These are phyloP conservation scores for Aureoboletus auriporus DNA, from an alignment of 768 basidiomycete genomes.

Conservation along the genomic window DNA sequence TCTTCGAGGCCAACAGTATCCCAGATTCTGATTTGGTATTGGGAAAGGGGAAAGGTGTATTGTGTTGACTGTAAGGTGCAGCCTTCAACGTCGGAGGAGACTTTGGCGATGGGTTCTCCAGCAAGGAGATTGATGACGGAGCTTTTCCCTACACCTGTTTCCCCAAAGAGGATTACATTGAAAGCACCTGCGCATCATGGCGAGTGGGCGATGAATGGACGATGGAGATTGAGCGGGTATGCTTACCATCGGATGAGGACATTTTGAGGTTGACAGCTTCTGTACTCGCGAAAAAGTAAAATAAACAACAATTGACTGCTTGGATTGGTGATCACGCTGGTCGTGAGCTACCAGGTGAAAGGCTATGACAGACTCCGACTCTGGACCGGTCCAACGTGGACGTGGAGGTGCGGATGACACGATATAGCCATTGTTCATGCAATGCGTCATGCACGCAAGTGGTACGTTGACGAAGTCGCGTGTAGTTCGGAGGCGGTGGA, in stretches of 20 bases:
- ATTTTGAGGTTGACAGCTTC: constrained; percentile 5
- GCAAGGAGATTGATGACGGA: constrained; percentile 43
- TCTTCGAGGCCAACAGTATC: constrained; percentile 31
- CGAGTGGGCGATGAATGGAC: constrained; percentile 1
- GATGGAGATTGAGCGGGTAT: background rate
- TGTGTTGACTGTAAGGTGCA: constrained; percentile 31
- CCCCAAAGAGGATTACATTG: constrained; percentile 30
- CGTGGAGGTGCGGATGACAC: constrained; percentile 5
- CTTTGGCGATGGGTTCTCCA: constrained; percentile 22
- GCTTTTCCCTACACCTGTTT: constrained; percentile 38
- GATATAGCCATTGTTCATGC: constrained; percentile 10
- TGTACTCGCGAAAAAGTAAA: constrained; percentile 8
- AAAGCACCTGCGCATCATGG: constrained; percentile 4
- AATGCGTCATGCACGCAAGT: constrained; percentile 9
- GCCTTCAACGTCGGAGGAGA: constrained; percentile 30
- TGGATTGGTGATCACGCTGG: background rate
- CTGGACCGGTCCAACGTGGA: constrained; percentile 10
- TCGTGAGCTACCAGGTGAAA: constrained; percentile 1
- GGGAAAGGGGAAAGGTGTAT: constrained; percentile 17
- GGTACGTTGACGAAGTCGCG: background rate
- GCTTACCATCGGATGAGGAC: constrained; percentile 19
- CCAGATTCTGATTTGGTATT: constrained; percentile 20
- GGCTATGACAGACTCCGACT: constrained; percentile 6
- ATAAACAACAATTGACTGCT: no score
- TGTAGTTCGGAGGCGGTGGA: no score